Conservation (phyloP, 2,329 filamentous ascomycete species). For the Dactylellina haptotyla region DNA sequence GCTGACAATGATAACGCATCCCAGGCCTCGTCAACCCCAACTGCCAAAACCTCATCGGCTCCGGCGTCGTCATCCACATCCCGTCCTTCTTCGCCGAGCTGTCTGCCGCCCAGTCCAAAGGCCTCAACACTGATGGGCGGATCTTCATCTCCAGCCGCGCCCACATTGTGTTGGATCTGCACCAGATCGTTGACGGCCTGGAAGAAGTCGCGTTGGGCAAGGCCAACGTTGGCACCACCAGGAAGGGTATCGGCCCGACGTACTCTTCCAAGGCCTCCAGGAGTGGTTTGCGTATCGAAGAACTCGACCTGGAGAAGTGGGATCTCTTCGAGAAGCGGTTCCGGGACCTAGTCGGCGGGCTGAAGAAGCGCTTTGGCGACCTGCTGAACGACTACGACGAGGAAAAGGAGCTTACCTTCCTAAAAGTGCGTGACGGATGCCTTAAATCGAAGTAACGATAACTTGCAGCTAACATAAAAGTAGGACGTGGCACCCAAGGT, state of each 20-base stretch:
- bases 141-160: constrained; percentile 73
- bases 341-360: constrained; percentile 70
- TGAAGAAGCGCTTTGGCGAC: constrained; percentile 75
- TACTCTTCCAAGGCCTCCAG: constrained; percentile 72
- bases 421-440: constrained; percentile 62
- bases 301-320: constrained; percentile 71
- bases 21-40: constrained; percentile 77
- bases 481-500: constrained; percentile 69
- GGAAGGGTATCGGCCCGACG: constrained; percentile 67
- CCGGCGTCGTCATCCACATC: constrained; percentile 74
- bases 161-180: constrained; percentile 73
- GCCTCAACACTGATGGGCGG: constrained; percentile 69
- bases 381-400: constrained; percentile 73
- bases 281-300: constrained; percentile 73
- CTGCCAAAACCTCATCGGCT: constrained; percentile 78
- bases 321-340: constrained; percentile 74
- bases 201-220: constrained; percentile 68
- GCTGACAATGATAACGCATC: constrained; percentile 58
- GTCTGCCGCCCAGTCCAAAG: constrained; percentile 70
- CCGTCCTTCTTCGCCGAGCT: constrained; percentile 75
- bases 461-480: neutral
- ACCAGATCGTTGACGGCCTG: constrained; percentile 74
- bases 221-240: constrained; percentile 64
- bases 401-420: constrained; percentile 74
- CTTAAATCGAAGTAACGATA: neutral